Evolutionary conservation across 768 basidiomycete species (phyloP).

Genomic region (Mycena chlorophos): DNA sequence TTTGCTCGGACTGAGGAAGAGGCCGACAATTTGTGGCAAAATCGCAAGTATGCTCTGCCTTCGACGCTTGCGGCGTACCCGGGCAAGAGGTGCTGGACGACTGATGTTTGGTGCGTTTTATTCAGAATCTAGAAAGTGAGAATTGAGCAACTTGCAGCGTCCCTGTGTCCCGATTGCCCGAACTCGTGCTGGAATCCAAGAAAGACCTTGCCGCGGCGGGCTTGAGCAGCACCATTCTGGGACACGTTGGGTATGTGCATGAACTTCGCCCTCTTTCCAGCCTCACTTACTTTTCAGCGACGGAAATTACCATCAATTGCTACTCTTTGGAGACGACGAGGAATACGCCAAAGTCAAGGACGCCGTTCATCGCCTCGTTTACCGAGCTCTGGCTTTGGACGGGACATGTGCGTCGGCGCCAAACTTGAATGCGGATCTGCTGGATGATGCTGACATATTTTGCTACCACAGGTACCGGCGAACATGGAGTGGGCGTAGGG

Average conservation of each 20-base stretch:
- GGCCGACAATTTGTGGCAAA: slow-evolving; percentile 78
- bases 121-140: too few species aligned
- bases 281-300: too few species aligned
- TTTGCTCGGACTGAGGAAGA: slow-evolving; percentile 76
- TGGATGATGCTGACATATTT: too few species aligned
- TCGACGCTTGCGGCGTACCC: slow-evolving; percentile 66
- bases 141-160: slow-evolving; percentile 44
- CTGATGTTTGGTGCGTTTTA: slow-evolving; percentile 77
- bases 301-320: slow-evolving; percentile 48
- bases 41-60: slow-evolving; percentile 81
- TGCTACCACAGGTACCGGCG: slow-evolving; percentile 62
- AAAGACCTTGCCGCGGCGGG: slow-evolving; percentile 65
- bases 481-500: slow-evolving; percentile 86
- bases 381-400: slow-evolving; percentile 70
- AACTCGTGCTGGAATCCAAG: slow-evolving; percentile 76
- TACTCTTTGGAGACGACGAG: slow-evolving; percentile 58
- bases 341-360: slow-evolving; percentile 55
- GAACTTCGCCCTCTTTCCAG: too few species aligned
- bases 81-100: slow-evolving; percentile 75
- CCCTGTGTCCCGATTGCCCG: slow-evolving; percentile 66
- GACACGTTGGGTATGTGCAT: slow-evolving; percentile 51
- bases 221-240: slow-evolving; percentile 64
- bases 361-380: slow-evolving; percentile 69
- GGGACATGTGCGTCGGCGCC: slow-evolving; percentile 62
- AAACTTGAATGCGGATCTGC: not conserved